These are phyloP conservation scores for Volvox carteri DNA, from an alignment of 163 green algal species.

Conservation along the genomic window DNA sequence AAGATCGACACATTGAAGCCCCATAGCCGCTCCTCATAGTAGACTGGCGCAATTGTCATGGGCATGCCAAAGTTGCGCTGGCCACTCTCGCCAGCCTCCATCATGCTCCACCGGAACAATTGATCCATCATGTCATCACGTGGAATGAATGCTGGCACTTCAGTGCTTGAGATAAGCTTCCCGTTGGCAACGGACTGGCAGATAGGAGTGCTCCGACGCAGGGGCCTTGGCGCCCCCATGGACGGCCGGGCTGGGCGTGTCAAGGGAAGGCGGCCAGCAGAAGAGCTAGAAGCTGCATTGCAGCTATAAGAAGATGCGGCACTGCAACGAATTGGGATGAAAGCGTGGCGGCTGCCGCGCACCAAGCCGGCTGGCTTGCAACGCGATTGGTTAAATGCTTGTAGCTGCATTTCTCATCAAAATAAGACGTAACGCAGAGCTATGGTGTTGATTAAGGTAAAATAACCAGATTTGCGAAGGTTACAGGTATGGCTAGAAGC, in stretches of 20 bases:
- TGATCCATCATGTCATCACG: slow-evolving; percentile 90
- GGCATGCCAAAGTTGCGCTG: slow-evolving; percentile 82
- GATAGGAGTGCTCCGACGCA: not conserved
- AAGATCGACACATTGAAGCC: slow-evolving; percentile 83
- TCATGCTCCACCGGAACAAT: slow-evolving; percentile 80
- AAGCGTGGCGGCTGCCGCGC: not conserved
- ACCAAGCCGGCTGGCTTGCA: slow-evolving; percentile 25
- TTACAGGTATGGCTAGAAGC: too few relatives aligned
- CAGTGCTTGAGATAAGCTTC: slow-evolving; percentile 85
- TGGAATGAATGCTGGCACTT: slow-evolving; percentile 90
- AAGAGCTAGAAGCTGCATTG: not conserved
- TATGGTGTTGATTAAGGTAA: too few relatives aligned
- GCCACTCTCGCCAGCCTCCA: slow-evolving; percentile 79
- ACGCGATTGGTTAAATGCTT: not conserved
- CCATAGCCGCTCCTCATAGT: slow-evolving; percentile 69
- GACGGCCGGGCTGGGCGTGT: not conserved
- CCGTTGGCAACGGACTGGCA: slow-evolving; percentile 55
- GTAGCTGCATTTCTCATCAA: slow-evolving; percentile 23
- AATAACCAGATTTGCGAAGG: too few relatives aligned
- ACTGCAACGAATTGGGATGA: slow-evolving; percentile 35
- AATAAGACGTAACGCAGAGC: too few relatives aligned
- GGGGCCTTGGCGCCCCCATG: not conserved
- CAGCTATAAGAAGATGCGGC: not conserved
- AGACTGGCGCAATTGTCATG: slow-evolving; percentile 74
- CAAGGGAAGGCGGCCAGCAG: not conserved